Percentiles rank a stretch among this genome's conserved stretches.
These are phyloP conservation scores for Capsella rubella DNA, from an alignment of 441 rosid species.

Conservation along the genomic window DNA sequence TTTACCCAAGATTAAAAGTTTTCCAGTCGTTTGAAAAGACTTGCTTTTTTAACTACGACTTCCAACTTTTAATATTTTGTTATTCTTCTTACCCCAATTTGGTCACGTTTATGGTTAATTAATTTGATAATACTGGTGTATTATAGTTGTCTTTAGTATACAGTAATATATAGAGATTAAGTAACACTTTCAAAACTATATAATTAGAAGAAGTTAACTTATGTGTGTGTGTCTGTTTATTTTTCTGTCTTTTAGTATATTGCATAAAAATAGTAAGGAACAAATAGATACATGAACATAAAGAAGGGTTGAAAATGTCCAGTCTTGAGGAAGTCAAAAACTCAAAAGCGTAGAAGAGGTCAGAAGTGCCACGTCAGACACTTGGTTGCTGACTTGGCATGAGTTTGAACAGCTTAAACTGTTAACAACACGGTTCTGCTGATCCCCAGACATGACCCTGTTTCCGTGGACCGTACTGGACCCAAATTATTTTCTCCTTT, in stretches of 20 bases:
- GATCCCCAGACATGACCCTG: slow-evolving; percentile 17
- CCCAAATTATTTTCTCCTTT: neutral
- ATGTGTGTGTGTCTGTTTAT: neutral
- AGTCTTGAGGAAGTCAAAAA: slow-evolving; percentile 37
- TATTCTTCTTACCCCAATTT: neutral
- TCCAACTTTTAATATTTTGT: slow-evolving; percentile 1
- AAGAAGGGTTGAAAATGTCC: slow-evolving; percentile 66
- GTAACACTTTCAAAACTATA: neutral
- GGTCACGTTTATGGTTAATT: slow-evolving; percentile 3
- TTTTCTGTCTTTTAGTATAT: neutral
- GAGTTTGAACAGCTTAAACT: slow-evolving; percentile 9
- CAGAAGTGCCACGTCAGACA: slow-evolving; percentile 44
- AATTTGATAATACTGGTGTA: neutral
- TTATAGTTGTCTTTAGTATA: neutral
- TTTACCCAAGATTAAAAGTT: slow-evolving; percentile 24
- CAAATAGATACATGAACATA: no score
- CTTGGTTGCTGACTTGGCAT: slow-evolving; percentile 42
- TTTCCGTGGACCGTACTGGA: slow-evolving; percentile 28
- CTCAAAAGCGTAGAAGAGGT: slow-evolving; percentile 50
- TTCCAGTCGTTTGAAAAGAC: slow-evolving; percentile 34
- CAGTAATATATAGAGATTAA: neutral
- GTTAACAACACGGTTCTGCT: slow-evolving; percentile 32
- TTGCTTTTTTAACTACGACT: slow-evolving; percentile 17
- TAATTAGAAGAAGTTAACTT: neutral
- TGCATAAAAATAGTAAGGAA: neutral